Base-by-base conservation (phyloP, 1,139 yeast species). In the Diutina mesorugosa region DNA sequence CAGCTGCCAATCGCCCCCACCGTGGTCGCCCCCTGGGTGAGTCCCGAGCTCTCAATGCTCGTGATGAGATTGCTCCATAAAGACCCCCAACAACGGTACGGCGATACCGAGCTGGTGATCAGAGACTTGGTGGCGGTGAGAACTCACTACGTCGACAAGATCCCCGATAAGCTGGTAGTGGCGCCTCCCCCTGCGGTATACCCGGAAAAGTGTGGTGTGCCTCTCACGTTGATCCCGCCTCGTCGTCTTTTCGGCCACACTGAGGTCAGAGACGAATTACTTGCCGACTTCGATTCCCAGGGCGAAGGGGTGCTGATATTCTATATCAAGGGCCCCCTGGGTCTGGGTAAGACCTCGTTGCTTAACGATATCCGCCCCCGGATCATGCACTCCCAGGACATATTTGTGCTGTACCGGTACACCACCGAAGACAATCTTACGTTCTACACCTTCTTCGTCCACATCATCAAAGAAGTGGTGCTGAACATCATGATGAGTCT, bases 261-360 rank as follows among this genome's bases (percentile, higher is more conserved):
- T 10, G 53, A 30, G 6, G 16, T 50, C 14, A 16, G 28, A 8
- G n/a, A n/a, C 10, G 21, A 30, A 5, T n/a, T 50, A 5, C 26
- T 50, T 6, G 7, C 16, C 4, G 53, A 50, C 14, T 50, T 29
- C 26, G 45, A 50, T n/a, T 10, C 14, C n/a, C 28, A 16, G n/a
- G 29, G n/a, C 8, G 26, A 18, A n/a, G 69, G 64, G 59, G 66
- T 64, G 60, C 70, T 72, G 58, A 59, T 73, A 16, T 61, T 77
- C 1, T 62, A 78, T 14, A 64, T 80, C 9, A 61, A 68, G 1
- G 84, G 84, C 6, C 71, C 68, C n/a, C 62, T 75, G 0, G 85
- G 84, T 0, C 64, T 71, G 4, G 85, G 84, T 4, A 79, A 79
- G 63, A 69, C 82, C 0, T 65, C 77, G 4, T 61, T 80, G 6